These are phyloP conservation scores for Talaromyces stipitatus DNA, from an alignment of 495 filamentous ascomycete genomes.

Conservation along the genomic window DNA sequence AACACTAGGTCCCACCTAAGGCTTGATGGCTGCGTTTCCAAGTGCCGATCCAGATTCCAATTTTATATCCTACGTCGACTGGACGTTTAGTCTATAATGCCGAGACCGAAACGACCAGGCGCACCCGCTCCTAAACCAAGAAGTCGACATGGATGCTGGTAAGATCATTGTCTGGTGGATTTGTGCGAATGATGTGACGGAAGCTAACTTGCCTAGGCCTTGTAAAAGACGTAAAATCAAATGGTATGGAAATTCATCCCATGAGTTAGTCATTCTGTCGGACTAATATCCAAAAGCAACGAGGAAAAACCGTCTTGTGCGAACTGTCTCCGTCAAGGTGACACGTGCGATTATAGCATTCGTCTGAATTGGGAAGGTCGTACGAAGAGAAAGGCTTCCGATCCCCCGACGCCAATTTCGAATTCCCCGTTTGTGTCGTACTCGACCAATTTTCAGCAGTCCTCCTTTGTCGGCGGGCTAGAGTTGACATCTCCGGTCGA, in stretches of 20 bases:
- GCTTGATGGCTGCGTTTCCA: conserved; percentile 6
- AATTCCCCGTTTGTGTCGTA: conserved; percentile 16
- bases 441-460: background rate
- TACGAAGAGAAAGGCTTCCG: conserved; percentile 27
- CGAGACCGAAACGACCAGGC: conserved; percentile 58
- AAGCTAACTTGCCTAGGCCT: conserved; percentile 42
- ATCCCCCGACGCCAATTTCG: conserved; percentile 26
- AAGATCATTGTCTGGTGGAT: conserved; percentile 22
- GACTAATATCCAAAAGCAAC: conserved; percentile 32
- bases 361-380: conserved; percentile 79
- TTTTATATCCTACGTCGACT: background rate
- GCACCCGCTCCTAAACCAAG: conserved; percentile 61
- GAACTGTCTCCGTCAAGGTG: conserved; percentile 70
- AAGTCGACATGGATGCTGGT: conserved; percentile 85
- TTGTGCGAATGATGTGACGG: background rate
- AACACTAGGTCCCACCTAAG: background rate
- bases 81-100: conserved; percentile 36
- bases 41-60: background rate
- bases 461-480: background rate
- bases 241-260: conserved; percentile 40
- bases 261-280: background rate
- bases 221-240: conserved; percentile 86
- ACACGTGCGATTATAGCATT: conserved; percentile 80
- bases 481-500: background rate
- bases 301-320: conserved; percentile 72